A percentile compares a stretch with the other conserved stretches of the same genome.
Evolutionary conservation across 805 yeast genomes (phyloP).

Genomic region (Nakazawaea molendinolei): DNA sequence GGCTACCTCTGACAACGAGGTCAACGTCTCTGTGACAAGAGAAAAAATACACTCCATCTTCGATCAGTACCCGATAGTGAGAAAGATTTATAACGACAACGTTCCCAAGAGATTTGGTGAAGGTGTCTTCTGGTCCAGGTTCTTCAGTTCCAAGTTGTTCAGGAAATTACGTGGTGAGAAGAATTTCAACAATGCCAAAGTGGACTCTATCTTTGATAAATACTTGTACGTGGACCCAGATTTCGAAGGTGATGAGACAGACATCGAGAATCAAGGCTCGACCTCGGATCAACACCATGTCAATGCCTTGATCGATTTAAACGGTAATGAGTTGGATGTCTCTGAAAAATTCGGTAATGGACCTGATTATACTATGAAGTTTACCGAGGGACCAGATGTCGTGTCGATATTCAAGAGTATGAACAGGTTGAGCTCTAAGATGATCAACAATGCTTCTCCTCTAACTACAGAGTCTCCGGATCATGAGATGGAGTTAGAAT

Average conservation of each 20-base stretch:
- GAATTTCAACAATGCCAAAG: slow-evolving; percentile 65
- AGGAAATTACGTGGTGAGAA: slow-evolving; percentile 86
- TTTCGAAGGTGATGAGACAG: slow-evolving; percentile 32
- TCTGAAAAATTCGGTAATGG: slow-evolving; percentile 68
- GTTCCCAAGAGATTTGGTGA: slow-evolving; percentile 80
- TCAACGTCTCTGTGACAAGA: slow-evolving; percentile 85
- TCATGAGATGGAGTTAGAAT: slow-evolving; percentile 33
- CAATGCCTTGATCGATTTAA: slow-evolving; percentile 68
- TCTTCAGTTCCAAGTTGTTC: slow-evolving; percentile 84
- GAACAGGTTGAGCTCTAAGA: slow-evolving; percentile 80
- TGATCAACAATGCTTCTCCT: slow-evolving; percentile 53
- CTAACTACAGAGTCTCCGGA: slow-evolving; percentile 28
- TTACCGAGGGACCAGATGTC: slow-evolving; percentile 55
- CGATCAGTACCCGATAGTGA: slow-evolving; percentile 87
- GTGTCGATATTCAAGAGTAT: slow-evolving; percentile 76
- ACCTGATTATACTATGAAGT: slow-evolving; percentile 86
- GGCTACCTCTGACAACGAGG: slow-evolving; percentile 87
- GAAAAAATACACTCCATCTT: slow-evolving; percentile 87
- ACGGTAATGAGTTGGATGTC: slow-evolving; percentile 77
- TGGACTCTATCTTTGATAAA: slow-evolving; percentile 80
- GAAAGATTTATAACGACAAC: slow-evolving; percentile 80
- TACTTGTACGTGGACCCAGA: slow-evolving; percentile 70
- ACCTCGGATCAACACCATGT: slow-evolving; percentile 37
- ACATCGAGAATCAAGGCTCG: slow-evolving; percentile 23
- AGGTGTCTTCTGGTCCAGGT: slow-evolving; percentile 94